Base-by-base conservation (phyloP, 2,329 filamentous ascomycete genomes). In the Ceratocystis papillata region DNA sequence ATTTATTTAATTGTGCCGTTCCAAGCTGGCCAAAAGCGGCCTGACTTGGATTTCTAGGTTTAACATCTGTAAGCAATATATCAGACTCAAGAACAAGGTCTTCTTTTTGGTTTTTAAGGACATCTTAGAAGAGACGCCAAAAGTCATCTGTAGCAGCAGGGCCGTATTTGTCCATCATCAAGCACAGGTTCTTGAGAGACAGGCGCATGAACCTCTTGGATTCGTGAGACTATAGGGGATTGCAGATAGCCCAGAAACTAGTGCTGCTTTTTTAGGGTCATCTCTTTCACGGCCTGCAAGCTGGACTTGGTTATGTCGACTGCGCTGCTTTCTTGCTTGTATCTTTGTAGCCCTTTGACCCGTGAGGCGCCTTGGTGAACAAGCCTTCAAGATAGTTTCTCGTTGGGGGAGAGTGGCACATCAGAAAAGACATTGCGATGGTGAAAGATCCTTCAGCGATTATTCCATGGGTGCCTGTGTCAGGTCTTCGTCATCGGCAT, bases 121-220 rank as follows among this genome's bases (percentile, higher is more conserved):
- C 85, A 61, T 79, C 79, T 0, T 87, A 84, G 73, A 96, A 93
- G 1, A 81, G 80, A 3, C 82, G 77, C 44, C 84, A 79, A 4
- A 95, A 76, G 62, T 78, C 76, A 0, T 79, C 78, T 10, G 79
- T 78, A 1, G 83, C 84, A 10, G 78, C 74, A 1, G 71, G 72
- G 4, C 76, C 77, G 1, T 74, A 69, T 5, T 77, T 75, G 25
- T 90, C 83, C 1, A 95, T 72, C 1, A 81, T 73, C 0, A 92
- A 78, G 0, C 88, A 87, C n/a, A 81, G 79, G 67, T 86, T 82
- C 72, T 95, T 94, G 33, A 96, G 77, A 5, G 96, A 79, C 37
- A 96, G 77, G 2, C 92, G 82, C 0, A 89, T 89, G 10, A 96
- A 79, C 92, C 92, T 96, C 75, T 96, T 96, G 3, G 86, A 87